These are phyloP conservation scores for Hibiscus tridactylites DNA, from an alignment of 345 rosid genomes.

Conservation along the genomic window DNA sequence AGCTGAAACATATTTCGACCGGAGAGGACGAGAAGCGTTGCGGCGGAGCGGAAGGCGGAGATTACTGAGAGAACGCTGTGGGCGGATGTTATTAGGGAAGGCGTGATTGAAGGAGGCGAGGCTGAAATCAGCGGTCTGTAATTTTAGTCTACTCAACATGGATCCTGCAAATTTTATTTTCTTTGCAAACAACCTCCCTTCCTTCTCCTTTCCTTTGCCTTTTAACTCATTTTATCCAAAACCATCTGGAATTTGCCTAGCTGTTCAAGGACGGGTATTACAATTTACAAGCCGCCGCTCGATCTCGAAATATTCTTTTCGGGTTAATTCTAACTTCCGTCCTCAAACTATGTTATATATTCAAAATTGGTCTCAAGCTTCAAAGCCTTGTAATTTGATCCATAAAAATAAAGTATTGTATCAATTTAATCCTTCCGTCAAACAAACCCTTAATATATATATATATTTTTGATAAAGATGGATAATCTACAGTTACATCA, in stretches of 20 bases:
- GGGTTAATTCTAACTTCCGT: no score
- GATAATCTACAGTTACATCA: no score
- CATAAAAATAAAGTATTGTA: no score
- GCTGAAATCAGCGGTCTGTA: conserved; percentile 9
- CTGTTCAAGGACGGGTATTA: neutral
- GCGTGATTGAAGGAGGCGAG: neutral
- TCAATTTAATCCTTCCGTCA: no score
- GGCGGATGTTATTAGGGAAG: neutral
- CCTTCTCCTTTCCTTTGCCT: neutral
- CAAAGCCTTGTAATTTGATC: no score
- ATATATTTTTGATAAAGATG: no score
- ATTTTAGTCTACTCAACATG: conserved; percentile 26
- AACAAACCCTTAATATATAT: no score
- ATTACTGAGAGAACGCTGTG: conserved; percentile 14
- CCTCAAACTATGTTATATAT: no score
- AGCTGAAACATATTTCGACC: conserved; percentile 18
- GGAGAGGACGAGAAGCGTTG: conserved; percentile 14
- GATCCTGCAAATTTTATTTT: neutral
- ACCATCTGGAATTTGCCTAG: neutral
- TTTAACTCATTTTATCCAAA: neutral
- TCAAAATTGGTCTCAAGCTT: no score
- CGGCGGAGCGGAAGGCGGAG: conserved; percentile 21
- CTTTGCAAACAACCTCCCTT: neutral
- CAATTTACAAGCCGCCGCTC: neutral
- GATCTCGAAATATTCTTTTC: neutral